These are phyloP conservation scores for Fusarium dimerum DNA, from an alignment of 2,329 filamentous ascomycete genomes.

Conservation along the genomic window DNA sequence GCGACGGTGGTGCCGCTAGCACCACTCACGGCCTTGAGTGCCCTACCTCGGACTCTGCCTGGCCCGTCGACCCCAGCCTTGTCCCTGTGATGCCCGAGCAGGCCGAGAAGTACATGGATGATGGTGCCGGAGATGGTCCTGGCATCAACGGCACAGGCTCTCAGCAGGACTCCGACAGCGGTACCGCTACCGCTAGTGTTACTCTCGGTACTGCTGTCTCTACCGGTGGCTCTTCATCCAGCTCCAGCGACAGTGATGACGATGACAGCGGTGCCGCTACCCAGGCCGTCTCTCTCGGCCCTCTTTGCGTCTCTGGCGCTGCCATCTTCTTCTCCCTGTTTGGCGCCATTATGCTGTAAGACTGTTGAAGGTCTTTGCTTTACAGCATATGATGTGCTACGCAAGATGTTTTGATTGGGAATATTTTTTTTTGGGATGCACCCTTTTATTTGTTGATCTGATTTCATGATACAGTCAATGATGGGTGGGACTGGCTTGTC, in stretches of 20 bases:
- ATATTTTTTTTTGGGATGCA: constrained; percentile 7
- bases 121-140: constrained; percentile 54
- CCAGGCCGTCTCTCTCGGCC: constrained; percentile 29
- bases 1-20: constrained; percentile 49
- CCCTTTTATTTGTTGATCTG: no score
- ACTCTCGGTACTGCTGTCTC: constrained; percentile 34
- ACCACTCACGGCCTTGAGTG: constrained; percentile 50
- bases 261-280: constrained; percentile 35
- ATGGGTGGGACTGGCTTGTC: no score
- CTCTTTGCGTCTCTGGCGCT: constrained; percentile 39
- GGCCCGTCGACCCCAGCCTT: constrained; percentile 52
- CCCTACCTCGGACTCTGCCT: constrained; percentile 49
- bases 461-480: no score
- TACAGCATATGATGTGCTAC: no score
- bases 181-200: constrained; percentile 47
- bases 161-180: constrained; percentile 50
- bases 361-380: not conserved
- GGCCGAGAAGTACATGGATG: constrained; percentile 54
- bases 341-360: constrained; percentile 43
- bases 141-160: constrained; percentile 56
- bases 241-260: constrained; percentile 25
- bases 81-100: constrained; percentile 54
- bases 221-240: constrained; percentile 19
- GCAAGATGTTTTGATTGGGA: no score
- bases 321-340: constrained; percentile 40